These are phyloP conservation scores for Mentha longifolia DNA, from an alignment of 257 asterid genomes.

Conservation along the genomic window DNA sequence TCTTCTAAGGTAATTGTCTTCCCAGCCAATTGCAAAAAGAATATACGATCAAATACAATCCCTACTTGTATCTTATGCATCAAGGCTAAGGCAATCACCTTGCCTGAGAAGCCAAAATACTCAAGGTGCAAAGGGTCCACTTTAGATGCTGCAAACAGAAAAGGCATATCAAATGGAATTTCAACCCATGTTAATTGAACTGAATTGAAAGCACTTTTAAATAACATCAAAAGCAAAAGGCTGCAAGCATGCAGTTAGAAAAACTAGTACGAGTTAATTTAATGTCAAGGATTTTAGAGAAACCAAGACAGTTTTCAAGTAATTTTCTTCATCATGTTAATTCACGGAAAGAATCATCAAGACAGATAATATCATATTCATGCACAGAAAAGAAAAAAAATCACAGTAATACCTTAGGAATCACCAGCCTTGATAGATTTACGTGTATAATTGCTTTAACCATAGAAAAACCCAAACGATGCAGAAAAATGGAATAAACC, in stretches of 20 bases:
- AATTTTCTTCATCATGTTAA: too few relatives aligned
- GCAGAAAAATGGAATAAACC: conserved; percentile 8
- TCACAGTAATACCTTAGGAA: neutral
- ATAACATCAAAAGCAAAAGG: neutral
- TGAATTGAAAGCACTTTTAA: conserved; percentile 12
- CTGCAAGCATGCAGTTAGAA: neutral
- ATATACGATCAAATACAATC: conserved; percentile 82
- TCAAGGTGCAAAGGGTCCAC: conserved; percentile 92
- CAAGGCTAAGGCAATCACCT: conserved; percentile 89
- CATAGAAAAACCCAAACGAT: conserved; percentile 21
- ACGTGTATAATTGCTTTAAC: neutral
- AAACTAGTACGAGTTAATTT: neutral
- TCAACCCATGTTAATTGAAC: conserved; percentile 22
- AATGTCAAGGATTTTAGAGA: conserved; percentile 4
- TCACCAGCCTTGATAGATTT: conserved; percentile 12
- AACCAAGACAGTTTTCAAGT: conserved; percentile 4
- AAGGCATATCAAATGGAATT: conserved; percentile 25
- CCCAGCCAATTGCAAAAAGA: conserved; percentile 79
- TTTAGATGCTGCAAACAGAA: conserved; percentile 74
- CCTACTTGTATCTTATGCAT: conserved; percentile 96
- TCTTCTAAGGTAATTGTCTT: conserved; percentile 68
- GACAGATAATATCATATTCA: neutral
- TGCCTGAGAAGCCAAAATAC: conserved; percentile 83
- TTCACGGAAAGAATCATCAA: neutral
- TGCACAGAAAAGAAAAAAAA: neutral